Evolutionary conservation across 805 yeast genomes (phyloP), one percentile per base, ranked within the genome.

Genomic region (Jamesozyma rosinii): DNA sequence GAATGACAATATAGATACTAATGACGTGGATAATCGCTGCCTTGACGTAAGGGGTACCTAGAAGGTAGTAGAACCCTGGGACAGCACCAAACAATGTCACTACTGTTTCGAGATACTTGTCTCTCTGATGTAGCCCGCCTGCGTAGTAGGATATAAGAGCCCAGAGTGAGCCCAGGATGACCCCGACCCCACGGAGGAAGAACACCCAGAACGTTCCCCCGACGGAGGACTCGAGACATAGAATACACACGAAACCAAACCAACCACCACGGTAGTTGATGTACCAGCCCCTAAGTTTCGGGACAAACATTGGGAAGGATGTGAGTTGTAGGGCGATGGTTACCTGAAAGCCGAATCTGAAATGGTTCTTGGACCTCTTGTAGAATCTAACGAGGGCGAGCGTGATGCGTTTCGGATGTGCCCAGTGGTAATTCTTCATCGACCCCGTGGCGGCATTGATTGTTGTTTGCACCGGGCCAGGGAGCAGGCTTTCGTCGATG

Each of bases 201-300:
- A 70, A 69, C 3, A 70, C 71, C 62, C 67, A 70, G 39, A 71
- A 66, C 1, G 78, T 71, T 15, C 68, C 71, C 13, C 79, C 79
- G 14, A 74, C 66, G 5, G 75, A 70, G 0, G 76, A 73, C 47
- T 74, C 79, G 22, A 73, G 44, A 20, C 71, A 72, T 37, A 74
- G 52, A 27, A 70, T 69, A 47, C 75, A 72, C 4, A 72, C 75
- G 59, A 74, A 74, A 22, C 77, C 78, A 5, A 72, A 67, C 79
- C 79, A 74, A 1, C 72, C 58, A 35, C 77, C 78, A 46, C 71
- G 65, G 27, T 67, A 64, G 15, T 66, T 63, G n/a, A 56, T 57
- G 47, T 72, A 74, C 78, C 78, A 74, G n/a, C 58, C 54, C 37
- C 77, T 60, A 18, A 70, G 49, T 31, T 65, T 64, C 0, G 76